Evolutionary conservation across 257 asterid species (phyloP).

Genomic region (Mentha longifolia): DNA sequence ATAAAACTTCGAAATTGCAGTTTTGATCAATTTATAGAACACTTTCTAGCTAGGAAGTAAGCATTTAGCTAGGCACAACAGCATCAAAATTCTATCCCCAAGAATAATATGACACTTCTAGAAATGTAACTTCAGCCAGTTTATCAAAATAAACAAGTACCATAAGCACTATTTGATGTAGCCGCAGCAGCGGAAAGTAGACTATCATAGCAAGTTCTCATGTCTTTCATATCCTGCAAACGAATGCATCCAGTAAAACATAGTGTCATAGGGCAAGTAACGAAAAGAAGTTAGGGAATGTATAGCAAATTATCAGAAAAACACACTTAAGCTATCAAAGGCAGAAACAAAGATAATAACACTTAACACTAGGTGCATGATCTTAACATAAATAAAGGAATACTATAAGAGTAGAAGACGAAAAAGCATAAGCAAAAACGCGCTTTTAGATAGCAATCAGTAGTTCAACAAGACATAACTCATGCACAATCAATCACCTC

Average conservation of each 20-base stretch:
- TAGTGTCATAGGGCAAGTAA: conserved; percentile 14
- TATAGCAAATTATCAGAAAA: neutral
- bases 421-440: conserved; percentile 1
- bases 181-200: conserved; percentile 98
- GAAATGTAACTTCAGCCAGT: conserved; percentile 19
- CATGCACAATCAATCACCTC: conserved; percentile 4
- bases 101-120: conserved; percentile 25
- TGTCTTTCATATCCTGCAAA: conserved; percentile 89
- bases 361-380: conserved; percentile 20
- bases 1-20: conserved; percentile 16
- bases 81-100: neutral
- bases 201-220: conserved; percentile 89
- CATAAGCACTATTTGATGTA: conserved; percentile 89
- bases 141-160: conserved; percentile 43
- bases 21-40: neutral
- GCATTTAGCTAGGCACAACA: conserved; percentile 8
- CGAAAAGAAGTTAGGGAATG: neutral
- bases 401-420: neutral
- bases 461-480: conserved; percentile 3
- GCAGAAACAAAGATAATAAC: conserved; percentile 16
- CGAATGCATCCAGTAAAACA: conserved; percentile 24
- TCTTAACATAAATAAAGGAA: conserved; percentile 5
- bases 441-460: conserved; percentile 24
- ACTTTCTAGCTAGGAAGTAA: neutral
- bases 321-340: conserved; percentile 5